Evolutionary conservation across 768 basidiomycete species (phyloP).

Genomic region (Vishniacozyma victoriae): DNA sequence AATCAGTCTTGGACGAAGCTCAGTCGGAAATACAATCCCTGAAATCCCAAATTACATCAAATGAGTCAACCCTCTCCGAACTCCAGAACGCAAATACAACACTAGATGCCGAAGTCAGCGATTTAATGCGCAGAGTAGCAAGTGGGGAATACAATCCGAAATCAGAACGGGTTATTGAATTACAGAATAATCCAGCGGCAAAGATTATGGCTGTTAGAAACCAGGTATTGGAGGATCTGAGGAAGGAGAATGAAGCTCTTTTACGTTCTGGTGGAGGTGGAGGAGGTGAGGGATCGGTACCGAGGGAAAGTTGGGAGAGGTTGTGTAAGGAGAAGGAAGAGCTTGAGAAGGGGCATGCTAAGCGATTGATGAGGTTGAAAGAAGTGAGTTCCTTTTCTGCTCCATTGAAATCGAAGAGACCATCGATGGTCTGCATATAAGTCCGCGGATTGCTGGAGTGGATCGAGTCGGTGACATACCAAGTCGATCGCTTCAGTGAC

Average conservation of each 20-base stretch:
- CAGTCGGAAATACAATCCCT: constrained; percentile 4
- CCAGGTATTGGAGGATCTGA: constrained; percentile 67
- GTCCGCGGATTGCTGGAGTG: too few relatives aligned
- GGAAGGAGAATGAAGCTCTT: constrained; percentile 76
- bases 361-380: constrained; percentile 68
- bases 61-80: constrained; percentile 30
- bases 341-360: constrained; percentile 67
- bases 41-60: constrained; percentile 21
- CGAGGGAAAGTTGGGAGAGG: constrained; percentile 72
- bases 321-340: constrained; percentile 64
- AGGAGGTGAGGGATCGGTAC: constrained; percentile 54
- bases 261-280: constrained; percentile 46
- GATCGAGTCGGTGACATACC: too few relatives aligned
- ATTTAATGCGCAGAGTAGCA: constrained; percentile 40
- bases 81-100: constrained; percentile 36
- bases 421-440: too few relatives aligned
- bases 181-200: constrained; percentile 75
- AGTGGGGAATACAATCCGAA: constrained; percentile 44
- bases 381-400: constrained; percentile 55
- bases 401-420: neutral
- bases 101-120: constrained; percentile 38
- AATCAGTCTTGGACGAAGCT: constrained; percentile 16
- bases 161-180: constrained; percentile 43
- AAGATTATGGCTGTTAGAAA: constrained; percentile 71
- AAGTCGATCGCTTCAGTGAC: too few relatives aligned